phyloP scores from a whole-genome alignment of 1,284 basidiomycete genomes.

The Ustilago shanxiensis region DNA sequence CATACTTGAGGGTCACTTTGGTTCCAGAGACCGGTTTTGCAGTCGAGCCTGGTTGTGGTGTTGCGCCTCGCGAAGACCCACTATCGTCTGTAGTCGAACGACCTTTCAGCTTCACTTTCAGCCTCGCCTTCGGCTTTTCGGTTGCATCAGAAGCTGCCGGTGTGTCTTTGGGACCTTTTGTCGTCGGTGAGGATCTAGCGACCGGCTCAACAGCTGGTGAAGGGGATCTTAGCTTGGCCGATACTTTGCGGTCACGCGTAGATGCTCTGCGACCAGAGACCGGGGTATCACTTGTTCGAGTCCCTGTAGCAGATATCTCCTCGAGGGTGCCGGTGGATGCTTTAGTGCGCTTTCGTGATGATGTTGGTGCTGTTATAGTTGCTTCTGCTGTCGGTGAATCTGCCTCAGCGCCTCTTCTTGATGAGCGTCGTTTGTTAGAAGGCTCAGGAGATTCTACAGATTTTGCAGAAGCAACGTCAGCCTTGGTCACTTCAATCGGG shows the following conservation, averaged over 20 bases:
- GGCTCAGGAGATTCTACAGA: constrained; percentile 5
- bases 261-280: constrained; percentile 15
- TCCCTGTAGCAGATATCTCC: background rate
- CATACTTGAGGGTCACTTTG: constrained; percentile 22
- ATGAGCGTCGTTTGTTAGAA: constrained; percentile 7
- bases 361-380: background rate
- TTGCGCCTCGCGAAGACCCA: constrained; percentile 18
- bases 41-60: constrained; percentile 17
- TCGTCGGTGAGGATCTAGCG: constrained; percentile 8
- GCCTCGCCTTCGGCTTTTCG: constrained; percentile 13
- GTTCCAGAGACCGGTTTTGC: background rate
- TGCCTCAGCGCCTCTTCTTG: constrained; percentile 5
- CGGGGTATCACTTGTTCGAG: background rate
- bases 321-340: background rate
- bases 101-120: constrained; percentile 22
- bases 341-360: background rate
- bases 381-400: background rate
- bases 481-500: background rate
- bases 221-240: constrained; percentile 18
- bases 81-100: constrained; percentile 17
- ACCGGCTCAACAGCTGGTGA: constrained; percentile 8
- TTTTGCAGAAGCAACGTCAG: background rate
- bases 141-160: background rate
- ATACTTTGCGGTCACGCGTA: constrained; percentile 21
- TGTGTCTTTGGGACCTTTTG: background rate